Evolutionary conservation across 306 rosid genomes (phyloP).

Genomic region (Trichosanthes truncata): DNA sequence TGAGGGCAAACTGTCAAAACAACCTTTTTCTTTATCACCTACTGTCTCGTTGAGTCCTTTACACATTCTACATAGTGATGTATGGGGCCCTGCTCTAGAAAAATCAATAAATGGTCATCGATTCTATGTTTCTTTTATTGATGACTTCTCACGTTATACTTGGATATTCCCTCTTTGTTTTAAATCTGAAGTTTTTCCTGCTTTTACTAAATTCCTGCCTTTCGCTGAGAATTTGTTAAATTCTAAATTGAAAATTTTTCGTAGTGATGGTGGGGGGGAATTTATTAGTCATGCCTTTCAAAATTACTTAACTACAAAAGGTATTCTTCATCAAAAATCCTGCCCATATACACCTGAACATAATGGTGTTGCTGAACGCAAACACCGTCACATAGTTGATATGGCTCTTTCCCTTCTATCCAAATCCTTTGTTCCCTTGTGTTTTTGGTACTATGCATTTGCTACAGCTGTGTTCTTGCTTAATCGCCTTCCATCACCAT

Average conservation of each 20-base stretch:
- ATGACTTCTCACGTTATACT: not conserved
- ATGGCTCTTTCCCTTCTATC: too few species aligned
- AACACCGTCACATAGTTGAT: not conserved
- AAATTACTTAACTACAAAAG: not conserved
- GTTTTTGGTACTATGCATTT: not conserved
- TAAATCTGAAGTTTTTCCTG: not conserved
- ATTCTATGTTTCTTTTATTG: not conserved
- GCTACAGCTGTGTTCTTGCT: not conserved
- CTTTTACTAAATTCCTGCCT: accelerated
- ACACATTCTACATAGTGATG: not conserved
- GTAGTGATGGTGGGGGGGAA: not conserved
- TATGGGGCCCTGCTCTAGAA: not conserved
- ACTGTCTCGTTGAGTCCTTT: not conserved
- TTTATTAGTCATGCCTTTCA: not conserved
- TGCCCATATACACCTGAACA: not conserved
- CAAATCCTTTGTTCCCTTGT: not conserved
- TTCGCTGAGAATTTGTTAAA: not conserved
- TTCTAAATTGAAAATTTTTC: not conserved
- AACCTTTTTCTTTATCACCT: not conserved
- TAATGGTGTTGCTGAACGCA: not conserved
- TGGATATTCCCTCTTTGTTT: not conserved
- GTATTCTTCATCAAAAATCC: not conserved
- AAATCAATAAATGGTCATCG: not conserved
- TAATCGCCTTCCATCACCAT: not conserved
- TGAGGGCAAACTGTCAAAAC: not conserved